A percentile compares a stretch with the other conserved stretches of the same genome.
phyloP scores from a whole-genome alignment of 495 filamentous ascomycete genomes.

The Achaetomiella virescens region DNA sequence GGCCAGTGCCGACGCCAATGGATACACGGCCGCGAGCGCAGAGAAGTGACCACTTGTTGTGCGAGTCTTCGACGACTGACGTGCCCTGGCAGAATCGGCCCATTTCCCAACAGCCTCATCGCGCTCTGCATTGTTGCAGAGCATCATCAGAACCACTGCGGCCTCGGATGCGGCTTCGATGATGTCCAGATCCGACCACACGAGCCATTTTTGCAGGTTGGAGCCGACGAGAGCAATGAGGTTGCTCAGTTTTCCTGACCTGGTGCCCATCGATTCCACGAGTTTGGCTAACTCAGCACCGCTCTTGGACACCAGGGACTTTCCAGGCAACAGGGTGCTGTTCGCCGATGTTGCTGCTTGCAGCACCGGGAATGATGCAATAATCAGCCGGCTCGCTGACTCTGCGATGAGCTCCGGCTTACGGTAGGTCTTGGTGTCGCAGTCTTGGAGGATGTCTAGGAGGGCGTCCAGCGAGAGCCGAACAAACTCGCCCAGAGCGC shows the following conservation, averaged over 20 bases:
- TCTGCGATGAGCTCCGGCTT: conserved; percentile 67
- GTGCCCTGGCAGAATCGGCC: conserved; percentile 31
- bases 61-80: conserved; percentile 24
- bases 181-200: conserved; percentile 38
- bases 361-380: conserved; percentile 36
- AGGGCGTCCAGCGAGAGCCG: conserved; percentile 17
- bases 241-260: not conserved
- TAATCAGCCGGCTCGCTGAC: conserved; percentile 52
- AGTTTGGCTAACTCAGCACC: conserved; percentile 15
- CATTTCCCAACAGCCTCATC: conserved; percentile 32
- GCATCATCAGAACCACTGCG: conserved; percentile 34
- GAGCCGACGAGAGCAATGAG: conserved; percentile 23
- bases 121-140: conserved; percentile 26
- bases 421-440: conserved; percentile 39
- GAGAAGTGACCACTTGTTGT: conserved; percentile 36
- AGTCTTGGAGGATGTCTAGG: conserved; percentile 30
- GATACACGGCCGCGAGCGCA: conserved; percentile 35
- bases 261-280: conserved; percentile 6
- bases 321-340: conserved; percentile 17
- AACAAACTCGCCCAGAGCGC: conserved; percentile 12
- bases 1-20: conserved; percentile 19
- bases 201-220: conserved; percentile 35
- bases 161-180: conserved; percentile 38
- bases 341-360: conserved; percentile 19
- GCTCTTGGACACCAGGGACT: conserved; percentile 12